Evolutionary conservation across 2,329 filamentous ascomycete species (phyloP), one percentile per base, ranked within the genome.

Genomic region (Stachybotrys chlorohalonatus): DNA sequence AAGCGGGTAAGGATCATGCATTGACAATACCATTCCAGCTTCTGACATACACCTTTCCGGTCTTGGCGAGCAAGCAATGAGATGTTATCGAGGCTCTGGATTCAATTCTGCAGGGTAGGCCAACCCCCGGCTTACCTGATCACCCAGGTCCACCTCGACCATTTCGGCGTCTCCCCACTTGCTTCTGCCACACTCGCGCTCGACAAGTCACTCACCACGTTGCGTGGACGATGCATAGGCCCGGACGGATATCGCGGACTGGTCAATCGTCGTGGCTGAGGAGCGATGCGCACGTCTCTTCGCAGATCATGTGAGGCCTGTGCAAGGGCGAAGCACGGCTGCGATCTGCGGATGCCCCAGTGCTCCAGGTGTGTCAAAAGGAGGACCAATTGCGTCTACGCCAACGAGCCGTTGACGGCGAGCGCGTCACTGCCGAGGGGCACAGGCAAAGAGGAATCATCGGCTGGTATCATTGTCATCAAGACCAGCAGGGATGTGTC

Each of bases 231-330:
- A 42, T 42, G 8, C 36, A 13, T 13, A 13, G 13, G 36, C 9
- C 9, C 36, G 13, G 13, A 9, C 36, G 36, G 36, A 42, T 16
- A n/a, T 9, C 24, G n/a, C n/a, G n/a, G n/a, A 48, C 24, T 48
- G 47, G n/a, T 30, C 9, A 16, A 16, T 48, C n/a, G 42, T 30
- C 24, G 9, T 11, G n/a, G 11, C n/a, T 9, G 24, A 16, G n/a
- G 17, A 50, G 48, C 15, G 13, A 83, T 83, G 79, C 77, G 75
- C 63, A 70, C 68, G 58, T 80, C 78, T n/a, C 78, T 83, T 54
- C 78, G 80, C 48, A 68, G 80, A 59, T 82, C 80, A 8, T 83
- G 80, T 67, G 70, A 71, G 59, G 74, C 79, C 15, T 83, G 80
- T 61, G 79, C 78, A 47, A 80, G 73, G 60, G 72, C 77, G 5